A percentile compares a stretch with the other conserved stretches of the same genome.
Conservation (phyloP, 805 yeast species). For the Blastobotrys peoriensis region DNA sequence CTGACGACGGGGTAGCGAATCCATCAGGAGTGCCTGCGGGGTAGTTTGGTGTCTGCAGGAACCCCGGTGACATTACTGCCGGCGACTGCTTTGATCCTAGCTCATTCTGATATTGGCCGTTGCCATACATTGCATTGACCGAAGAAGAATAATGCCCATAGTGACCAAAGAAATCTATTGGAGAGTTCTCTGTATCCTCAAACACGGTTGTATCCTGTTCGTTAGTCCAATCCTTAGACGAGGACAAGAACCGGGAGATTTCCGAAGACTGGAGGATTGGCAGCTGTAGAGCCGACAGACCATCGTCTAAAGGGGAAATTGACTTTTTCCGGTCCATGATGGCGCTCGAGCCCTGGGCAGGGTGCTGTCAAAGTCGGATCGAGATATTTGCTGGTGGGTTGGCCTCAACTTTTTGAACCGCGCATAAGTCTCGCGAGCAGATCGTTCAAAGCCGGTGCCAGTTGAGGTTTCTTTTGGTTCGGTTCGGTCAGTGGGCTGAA, state of each 20-base stretch:
- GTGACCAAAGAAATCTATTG: slow-evolving; percentile 22
- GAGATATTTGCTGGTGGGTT: too few relatives aligned
- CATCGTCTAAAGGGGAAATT: neutral
- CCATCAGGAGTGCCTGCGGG: neutral
- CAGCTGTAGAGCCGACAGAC: slow-evolving; percentile 17
- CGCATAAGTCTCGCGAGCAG: too few relatives aligned
- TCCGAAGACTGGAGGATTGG: slow-evolving; percentile 20
- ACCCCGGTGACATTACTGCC: neutral
- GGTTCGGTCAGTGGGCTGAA: too few relatives aligned
- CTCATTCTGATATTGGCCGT: neutral
- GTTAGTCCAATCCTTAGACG: slow-evolving; percentile 20
- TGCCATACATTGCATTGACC: neutral
- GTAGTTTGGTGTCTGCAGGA: neutral
- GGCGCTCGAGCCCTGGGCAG: too few relatives aligned
- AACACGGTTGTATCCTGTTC: slow-evolving; percentile 11
- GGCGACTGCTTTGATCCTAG: neutral
- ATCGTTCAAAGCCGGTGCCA: too few relatives aligned
- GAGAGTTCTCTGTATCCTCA: slow-evolving; percentile 17
- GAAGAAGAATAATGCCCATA: slow-evolving; percentile 10
- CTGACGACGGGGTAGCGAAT: neutral
- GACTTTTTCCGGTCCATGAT: neutral
- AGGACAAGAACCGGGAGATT: slow-evolving; percentile 14
- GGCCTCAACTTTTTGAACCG: too few relatives aligned
- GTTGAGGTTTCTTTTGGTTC: too few relatives aligned
- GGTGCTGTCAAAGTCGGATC: too few relatives aligned